phyloP scores from a whole-genome alignment of 164 flowering plant species.

The Magnolia officinalis region DNA sequence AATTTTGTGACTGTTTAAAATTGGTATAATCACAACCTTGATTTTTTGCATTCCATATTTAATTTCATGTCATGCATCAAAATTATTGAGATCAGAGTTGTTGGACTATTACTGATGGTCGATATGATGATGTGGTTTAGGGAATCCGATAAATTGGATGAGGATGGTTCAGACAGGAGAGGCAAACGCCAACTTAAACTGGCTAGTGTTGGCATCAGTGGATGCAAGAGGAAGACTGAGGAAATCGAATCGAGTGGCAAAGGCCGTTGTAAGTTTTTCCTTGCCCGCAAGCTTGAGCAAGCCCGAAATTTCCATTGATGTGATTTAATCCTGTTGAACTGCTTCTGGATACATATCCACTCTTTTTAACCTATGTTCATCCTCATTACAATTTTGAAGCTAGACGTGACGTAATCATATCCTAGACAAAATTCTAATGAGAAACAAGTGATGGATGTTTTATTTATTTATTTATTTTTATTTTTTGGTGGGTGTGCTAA shows the following conservation, averaged over 20 bases:
- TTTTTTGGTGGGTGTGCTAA: no score
- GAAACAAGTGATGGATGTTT: no score
- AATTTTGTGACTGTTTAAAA: no score
- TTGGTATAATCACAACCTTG: no score
- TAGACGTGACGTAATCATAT: no score
- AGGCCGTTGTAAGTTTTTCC: slow-evolving; percentile 87
- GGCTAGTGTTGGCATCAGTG: slow-evolving; percentile 60
- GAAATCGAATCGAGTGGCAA: slow-evolving; percentile 83
- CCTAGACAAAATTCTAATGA: no score
- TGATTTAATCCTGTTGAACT: not conserved
- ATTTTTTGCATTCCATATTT: no score
- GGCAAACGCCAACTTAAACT: slow-evolving; percentile 64
- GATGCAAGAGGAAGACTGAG: slow-evolving; percentile 65
- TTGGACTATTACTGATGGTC: not conserved
- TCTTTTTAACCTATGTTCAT: not conserved
- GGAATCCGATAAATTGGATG: slow-evolving; percentile 60
- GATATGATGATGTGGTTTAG: slow-evolving; percentile 15
- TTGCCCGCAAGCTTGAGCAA: slow-evolving; percentile 81
- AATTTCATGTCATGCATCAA: no score
- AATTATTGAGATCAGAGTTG: not conserved
- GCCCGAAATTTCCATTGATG: slow-evolving; percentile 36
- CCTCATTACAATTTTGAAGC: no score
- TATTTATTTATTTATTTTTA: no score
- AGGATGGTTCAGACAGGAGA: slow-evolving; percentile 35
- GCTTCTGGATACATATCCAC: not conserved